Conservation (phyloP, 495 filamentous ascomycete genomes). For the Penicillium malachiteum region DNA sequence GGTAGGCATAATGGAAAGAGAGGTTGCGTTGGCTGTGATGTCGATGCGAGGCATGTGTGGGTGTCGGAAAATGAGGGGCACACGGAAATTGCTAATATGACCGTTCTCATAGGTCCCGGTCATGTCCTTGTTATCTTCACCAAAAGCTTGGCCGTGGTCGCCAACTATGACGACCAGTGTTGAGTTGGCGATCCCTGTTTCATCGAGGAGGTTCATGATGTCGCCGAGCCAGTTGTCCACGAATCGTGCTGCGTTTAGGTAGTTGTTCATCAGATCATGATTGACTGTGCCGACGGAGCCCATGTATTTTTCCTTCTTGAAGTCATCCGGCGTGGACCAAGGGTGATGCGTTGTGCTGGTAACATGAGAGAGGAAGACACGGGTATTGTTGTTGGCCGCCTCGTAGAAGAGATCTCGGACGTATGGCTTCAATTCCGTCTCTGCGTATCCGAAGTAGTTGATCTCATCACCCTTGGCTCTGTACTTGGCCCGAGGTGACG, state of each 20-base stretch:
- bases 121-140: slow-evolving; percentile 34
- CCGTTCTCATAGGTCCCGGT: slow-evolving; percentile 46
- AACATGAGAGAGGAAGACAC: slow-evolving; percentile 47
- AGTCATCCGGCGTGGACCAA: slow-evolving; percentile 37
- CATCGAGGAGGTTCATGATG: slow-evolving; percentile 44
- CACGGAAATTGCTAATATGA: slow-evolving; percentile 46
- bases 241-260: slow-evolving; percentile 43
- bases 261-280: slow-evolving; percentile 37
- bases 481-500: slow-evolving; percentile 27
- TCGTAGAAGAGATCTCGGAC: slow-evolving; percentile 40
- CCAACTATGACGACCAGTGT: slow-evolving; percentile 52
- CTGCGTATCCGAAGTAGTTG: slow-evolving; percentile 50
- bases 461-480: slow-evolving; percentile 31
- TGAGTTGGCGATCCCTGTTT: slow-evolving; percentile 48
- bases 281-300: slow-evolving; percentile 27
- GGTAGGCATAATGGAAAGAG: slow-evolving; percentile 45
- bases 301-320: slow-evolving; percentile 33
- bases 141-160: slow-evolving; percentile 44
- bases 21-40: slow-evolving; percentile 40
- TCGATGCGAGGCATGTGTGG: slow-evolving; percentile 42
- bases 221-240: slow-evolving; percentile 47
- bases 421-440: slow-evolving; percentile 43
- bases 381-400: slow-evolving; percentile 41
- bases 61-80: slow-evolving; percentile 46
- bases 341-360: slow-evolving; percentile 50